Evolutionary conservation across 75 land plant genomes (phyloP).

Genomic region (Sequoiadendron giganteum): DNA sequence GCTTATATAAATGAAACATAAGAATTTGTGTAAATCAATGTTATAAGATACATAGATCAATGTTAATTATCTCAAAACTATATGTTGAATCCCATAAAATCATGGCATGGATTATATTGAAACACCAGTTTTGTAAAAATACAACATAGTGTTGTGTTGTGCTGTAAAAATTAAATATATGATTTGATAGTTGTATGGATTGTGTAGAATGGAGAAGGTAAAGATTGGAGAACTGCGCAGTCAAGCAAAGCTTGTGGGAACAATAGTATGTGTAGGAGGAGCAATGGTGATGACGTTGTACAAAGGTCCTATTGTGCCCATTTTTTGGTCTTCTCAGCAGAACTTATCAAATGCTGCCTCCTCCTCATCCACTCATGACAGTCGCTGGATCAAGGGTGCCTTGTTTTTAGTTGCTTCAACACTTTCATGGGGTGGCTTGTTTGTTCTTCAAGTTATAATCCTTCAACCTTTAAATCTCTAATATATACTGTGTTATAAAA

Average conservation of each 20-base stretch:
- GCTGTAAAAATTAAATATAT: too few species aligned
- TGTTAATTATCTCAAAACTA: not conserved
- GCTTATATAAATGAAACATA: too few species aligned
- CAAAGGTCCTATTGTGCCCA: constrained; percentile 37
- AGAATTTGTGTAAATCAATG: too few species aligned
- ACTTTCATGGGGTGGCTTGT: constrained; percentile 26
- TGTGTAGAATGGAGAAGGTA: constrained; percentile 32
- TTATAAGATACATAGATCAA: not conserved
- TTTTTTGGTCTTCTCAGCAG: constrained; percentile 19
- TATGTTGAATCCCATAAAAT: too few species aligned
- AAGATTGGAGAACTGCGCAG: constrained; percentile 20
- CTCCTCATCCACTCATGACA: not conserved
- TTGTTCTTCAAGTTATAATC: constrained; percentile 30
- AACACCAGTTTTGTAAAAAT: too few species aligned
- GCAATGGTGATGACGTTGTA: constrained; percentile 55
- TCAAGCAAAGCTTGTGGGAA: constrained; percentile 44
- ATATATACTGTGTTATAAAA: too few species aligned
- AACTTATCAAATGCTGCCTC: not conserved
- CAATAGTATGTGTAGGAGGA: constrained; percentile 35
- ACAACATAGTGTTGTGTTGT: too few species aligned
- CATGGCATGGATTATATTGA: too few species aligned
- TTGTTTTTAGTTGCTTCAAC: constrained; percentile 17
- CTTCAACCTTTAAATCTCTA: too few species aligned
- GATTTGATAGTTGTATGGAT: not conserved
- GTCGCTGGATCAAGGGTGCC: constrained; percentile 32